Evolutionary conservation across 257 asterid species (phyloP), one percentile per base, ranked within the genome.

Genomic region (Galeopsis tetrahit): DNA sequence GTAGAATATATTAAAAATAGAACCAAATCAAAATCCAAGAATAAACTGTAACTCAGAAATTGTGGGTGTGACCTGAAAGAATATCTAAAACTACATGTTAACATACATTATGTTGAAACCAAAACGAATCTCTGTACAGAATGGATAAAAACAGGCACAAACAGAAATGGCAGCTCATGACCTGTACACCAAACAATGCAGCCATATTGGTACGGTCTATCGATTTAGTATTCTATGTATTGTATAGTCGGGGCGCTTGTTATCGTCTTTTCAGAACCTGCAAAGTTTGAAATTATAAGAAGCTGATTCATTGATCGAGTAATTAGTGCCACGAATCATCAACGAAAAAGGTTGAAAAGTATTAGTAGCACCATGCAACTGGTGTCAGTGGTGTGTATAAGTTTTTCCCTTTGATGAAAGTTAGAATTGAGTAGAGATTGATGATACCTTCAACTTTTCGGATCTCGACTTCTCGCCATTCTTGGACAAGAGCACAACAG

Each of bases 401-500:
- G 28, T 21, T 21, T 21, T 21, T 21, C 28, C 28, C 28, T 21
- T 21, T 21, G 28, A 21, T 21, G 28, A 21, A 21, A 61, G 67
- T 61, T 1, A 36, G 7, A 60, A 6, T 15, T 7, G 63, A 36
- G 10, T 53, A 14, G 62, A 66, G 68, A 31, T 58, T 58, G 42
- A 34, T 65, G 75, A 48, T 85, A 92, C 97, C 93, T 76, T 80
- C 81, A 65, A 46, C 68, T 77, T 85, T 86, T 17, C 87, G 94
- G 70, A 87, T 75, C 82, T 90, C 88, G 63, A 92, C 86, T 85
- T 92, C 98, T 42, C 96, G 86, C 81, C 82, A 84, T 81, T 92
- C 98, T 85, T 92, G 98, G 72, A 92, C 94, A 60, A 92, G 96
- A 77, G 98, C 94, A 75, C 98, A 92, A 79, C 98, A 90, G 85